Conservation (phyloP, 352 stramenopile genomes). For the Aphanomyces cochlioides region DNA sequence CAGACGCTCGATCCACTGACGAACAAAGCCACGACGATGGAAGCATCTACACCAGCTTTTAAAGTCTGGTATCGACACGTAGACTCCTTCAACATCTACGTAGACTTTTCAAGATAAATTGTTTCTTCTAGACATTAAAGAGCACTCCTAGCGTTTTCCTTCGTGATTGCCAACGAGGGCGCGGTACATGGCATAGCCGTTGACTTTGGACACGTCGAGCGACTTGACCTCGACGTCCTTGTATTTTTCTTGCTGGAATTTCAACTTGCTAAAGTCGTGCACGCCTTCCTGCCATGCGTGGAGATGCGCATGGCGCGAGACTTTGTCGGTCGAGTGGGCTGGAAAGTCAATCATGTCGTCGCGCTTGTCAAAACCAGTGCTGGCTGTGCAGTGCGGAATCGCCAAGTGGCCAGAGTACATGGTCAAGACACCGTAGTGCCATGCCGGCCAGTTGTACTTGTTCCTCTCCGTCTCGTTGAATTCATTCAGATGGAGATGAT, state of each 20-base stretch:
- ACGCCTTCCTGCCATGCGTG: background rate
- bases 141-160: too few relatives aligned
- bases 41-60: too few relatives aligned
- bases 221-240: background rate
- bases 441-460: background rate
- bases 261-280: background rate
- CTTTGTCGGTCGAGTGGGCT: background rate
- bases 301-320: background rate
- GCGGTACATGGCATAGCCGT: background rate
- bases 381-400: background rate
- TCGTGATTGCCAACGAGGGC: background rate
- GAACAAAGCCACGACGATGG: too few relatives aligned
- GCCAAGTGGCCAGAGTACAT: conserved; percentile 3
- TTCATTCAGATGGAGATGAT: background rate
- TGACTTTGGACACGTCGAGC: background rate
- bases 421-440: conserved; percentile 2
- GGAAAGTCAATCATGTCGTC: conserved; percentile 1
- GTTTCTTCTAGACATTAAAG: too few relatives aligned
- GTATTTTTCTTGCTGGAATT: background rate
- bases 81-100: too few relatives aligned
- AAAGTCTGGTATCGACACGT: too few relatives aligned
- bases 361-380: background rate
- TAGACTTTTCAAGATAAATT: too few relatives aligned
- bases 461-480: background rate
- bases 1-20: background rate